Percentiles rank a stretch among this genome's conserved stretches.
These are phyloP conservation scores for Parmales sp. DNA, from an alignment of 108 stramenopile genomes.

Conservation along the genomic window DNA sequence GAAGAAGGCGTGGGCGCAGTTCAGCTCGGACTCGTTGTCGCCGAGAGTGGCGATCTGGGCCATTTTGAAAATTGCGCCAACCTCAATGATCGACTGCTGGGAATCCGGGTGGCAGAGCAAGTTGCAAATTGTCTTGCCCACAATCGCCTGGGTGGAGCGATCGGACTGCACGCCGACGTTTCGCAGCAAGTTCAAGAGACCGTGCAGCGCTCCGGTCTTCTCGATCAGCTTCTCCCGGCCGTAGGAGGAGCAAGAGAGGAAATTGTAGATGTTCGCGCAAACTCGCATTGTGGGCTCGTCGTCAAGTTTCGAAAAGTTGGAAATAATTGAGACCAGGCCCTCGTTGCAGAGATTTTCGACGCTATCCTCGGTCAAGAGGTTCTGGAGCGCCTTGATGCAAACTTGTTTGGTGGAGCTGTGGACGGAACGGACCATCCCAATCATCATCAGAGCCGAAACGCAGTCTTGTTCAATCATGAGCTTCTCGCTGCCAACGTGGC, in stretches of 20 bases:
- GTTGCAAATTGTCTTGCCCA: conserved; percentile 12
- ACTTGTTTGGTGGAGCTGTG: conserved; percentile 14
- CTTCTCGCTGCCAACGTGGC: conserved; percentile 11
- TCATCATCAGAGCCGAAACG: conserved; percentile 26
- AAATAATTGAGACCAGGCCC: conserved; percentile 14
- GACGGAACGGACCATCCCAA: conserved; percentile 24
- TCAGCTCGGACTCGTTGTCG: not conserved
- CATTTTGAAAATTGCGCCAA: not conserved
- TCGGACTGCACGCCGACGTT: too few relatives aligned
- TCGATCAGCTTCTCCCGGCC: conserved; percentile 15
- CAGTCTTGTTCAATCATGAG: conserved; percentile 18
- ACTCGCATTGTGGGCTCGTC: conserved; percentile 11
- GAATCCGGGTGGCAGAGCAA: conserved; percentile 11
- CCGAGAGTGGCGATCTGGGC: not conserved
- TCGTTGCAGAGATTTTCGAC: conserved; percentile 14
- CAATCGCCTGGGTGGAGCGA: not conserved
- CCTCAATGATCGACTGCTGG: not conserved
- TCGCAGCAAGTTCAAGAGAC: not conserved
- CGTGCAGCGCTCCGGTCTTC: not conserved
- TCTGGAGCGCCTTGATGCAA: conserved; percentile 19
- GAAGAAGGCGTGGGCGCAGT: not conserved
- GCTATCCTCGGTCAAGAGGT: conserved; percentile 10
- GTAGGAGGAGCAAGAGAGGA: not conserved
- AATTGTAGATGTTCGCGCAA: conserved; percentile 17
- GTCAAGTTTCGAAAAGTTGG: conserved; percentile 10